phyloP scores from a whole-genome alignment of 495 filamentous ascomycete species.

The Neurospora sp. region DNA sequence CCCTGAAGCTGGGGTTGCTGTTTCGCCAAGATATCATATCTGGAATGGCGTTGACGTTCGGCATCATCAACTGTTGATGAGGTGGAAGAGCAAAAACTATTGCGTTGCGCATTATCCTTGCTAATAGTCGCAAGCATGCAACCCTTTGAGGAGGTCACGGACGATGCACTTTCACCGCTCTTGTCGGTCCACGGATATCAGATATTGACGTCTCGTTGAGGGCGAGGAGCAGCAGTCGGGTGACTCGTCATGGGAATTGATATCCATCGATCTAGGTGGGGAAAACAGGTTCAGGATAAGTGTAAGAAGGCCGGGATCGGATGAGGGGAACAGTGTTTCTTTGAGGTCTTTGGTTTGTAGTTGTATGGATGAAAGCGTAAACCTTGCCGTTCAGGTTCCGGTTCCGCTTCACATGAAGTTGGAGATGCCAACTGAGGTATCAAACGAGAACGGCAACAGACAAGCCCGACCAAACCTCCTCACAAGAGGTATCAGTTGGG shows the following conservation, averaged over 20 bases:
- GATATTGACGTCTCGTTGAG: background rate
- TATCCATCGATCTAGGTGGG: background rate
- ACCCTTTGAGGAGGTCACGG: background rate
- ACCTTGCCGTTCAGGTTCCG: too few species aligned
- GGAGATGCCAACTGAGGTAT: background rate
- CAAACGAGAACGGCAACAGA: background rate
- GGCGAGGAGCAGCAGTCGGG: background rate
- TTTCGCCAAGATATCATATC: background rate
- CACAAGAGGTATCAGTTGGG: background rate
- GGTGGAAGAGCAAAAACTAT: background rate
- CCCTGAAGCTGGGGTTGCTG: background rate
- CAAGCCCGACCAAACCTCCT: background rate
- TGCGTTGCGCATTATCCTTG: background rate
- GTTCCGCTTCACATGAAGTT: background rate
- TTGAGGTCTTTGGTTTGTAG: background rate
- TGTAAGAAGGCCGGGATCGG: background rate
- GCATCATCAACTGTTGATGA: background rate
- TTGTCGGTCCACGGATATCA: conserved; percentile 8
- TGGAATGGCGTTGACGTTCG: background rate
- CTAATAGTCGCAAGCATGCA: background rate
- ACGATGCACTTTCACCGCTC: conserved; percentile 16
- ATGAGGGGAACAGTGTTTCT: background rate
- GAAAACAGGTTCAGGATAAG: background rate
- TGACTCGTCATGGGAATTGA: background rate
- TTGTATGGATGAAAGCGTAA: background rate